Percentiles rank a stretch among this genome's conserved stretches.
phyloP scores from a whole-genome alignment of 2,329 filamentous ascomycete species.

The Diaporthe longicolla region DNA sequence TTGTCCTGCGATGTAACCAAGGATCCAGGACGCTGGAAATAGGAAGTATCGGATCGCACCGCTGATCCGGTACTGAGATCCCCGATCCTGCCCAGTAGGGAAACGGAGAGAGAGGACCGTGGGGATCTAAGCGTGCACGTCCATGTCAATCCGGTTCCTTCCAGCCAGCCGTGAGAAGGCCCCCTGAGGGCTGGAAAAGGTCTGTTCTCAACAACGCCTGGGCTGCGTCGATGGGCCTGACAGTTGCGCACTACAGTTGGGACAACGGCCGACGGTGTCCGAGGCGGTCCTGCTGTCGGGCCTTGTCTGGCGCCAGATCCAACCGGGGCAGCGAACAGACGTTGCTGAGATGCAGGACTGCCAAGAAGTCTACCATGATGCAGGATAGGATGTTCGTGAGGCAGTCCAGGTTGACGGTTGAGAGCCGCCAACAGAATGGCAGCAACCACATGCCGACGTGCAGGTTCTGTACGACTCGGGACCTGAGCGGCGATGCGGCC shows the following conservation, averaged over 20 bases:
- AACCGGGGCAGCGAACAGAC: constrained; percentile 3
- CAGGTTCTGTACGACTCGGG: constrained; percentile 10
- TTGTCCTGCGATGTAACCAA: constrained; percentile 27
- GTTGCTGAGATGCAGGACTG: background rate
- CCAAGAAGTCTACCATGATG: too few relatives aligned
- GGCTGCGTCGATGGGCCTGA: background rate
- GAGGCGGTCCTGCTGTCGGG: background rate
- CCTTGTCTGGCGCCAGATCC: background rate
- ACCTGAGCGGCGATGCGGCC: background rate
- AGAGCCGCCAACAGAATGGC: background rate
- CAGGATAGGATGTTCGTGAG: background rate
- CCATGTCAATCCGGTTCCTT: constrained; percentile 6
- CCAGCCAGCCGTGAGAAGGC: background rate
- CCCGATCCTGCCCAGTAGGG: constrained; percentile 9
- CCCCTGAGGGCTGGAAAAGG: constrained; percentile 1
- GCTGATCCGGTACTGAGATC: constrained; percentile 27
- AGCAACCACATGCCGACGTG: background rate
- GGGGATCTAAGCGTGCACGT: constrained; percentile 22
- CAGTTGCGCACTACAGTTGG: constrained; percentile 14
- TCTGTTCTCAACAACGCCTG: constrained; percentile 16
- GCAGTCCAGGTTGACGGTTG: background rate
- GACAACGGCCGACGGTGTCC: constrained; percentile 22
- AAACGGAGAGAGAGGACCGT: background rate
- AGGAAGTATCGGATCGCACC: constrained; percentile 17
- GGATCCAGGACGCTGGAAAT: constrained; percentile 21